Conservation (phyloP, 2,329 filamentous ascomycete species). For the Fragosphaeria purpurea region DNA sequence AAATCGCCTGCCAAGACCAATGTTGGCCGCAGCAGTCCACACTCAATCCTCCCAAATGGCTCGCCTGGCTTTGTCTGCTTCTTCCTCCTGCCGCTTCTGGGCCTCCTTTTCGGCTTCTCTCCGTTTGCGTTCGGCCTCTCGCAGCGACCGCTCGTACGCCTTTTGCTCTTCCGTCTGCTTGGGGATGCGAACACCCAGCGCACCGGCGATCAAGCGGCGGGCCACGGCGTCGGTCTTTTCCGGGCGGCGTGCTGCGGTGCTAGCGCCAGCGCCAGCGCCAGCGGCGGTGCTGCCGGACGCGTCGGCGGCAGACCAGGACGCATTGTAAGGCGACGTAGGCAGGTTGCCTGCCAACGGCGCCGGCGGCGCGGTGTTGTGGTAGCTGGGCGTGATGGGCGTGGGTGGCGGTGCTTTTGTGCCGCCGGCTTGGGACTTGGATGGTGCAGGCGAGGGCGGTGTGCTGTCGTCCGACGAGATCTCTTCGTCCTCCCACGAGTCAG, state of each 20-base stretch:
- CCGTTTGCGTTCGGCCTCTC: constrained; percentile 74
- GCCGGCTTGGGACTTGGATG: background rate
- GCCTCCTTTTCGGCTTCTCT: constrained; percentile 62
- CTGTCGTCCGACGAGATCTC: constrained; percentile 37
- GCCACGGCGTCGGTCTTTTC: constrained; percentile 94
- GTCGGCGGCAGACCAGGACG: background rate
- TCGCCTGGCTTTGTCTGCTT: constrained; percentile 65
- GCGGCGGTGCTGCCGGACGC: background rate
- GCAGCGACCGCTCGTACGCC: constrained; percentile 72
- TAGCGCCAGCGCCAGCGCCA: background rate
- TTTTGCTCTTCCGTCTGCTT: constrained; percentile 79
- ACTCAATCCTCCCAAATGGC: constrained; percentile 74
- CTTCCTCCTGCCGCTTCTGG: constrained; percentile 48
- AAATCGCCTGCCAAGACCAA: too few species aligned
- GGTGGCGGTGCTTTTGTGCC: constrained; percentile 48
- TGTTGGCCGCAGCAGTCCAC: background rate
- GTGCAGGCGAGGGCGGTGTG: constrained; percentile 5
- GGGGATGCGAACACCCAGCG: constrained; percentile 70
- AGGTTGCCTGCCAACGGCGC: constrained; percentile 1
- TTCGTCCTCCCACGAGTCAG: constrained; percentile 73
- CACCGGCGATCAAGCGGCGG: constrained; percentile 78
- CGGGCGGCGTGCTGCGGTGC: constrained; percentile 37
- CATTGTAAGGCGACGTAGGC: background rate
- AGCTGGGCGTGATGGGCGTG: constrained; percentile 52
- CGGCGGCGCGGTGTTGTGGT: constrained; percentile 12